These are phyloP conservation scores for Claviceps citrina DNA, from an alignment of 2,329 filamentous ascomycete species.

Conservation along the genomic window DNA sequence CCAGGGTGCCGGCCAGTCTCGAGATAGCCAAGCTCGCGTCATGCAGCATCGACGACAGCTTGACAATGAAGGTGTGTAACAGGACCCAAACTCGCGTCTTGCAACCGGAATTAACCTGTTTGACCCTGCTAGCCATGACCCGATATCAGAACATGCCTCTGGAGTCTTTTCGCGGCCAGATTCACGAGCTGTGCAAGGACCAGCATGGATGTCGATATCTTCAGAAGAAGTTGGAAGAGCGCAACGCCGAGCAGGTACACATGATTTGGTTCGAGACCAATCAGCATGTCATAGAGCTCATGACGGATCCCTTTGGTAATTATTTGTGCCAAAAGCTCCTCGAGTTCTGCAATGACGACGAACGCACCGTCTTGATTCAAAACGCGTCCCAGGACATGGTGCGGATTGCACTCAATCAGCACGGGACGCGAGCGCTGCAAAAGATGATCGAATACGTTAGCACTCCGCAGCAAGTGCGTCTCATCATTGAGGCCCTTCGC, in stretches of 20 bases:
- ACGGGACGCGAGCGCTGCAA: conserved; percentile 88
- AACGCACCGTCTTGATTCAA: conserved; percentile 82
- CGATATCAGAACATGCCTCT: conserved; percentile 73
- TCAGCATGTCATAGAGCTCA: conserved; percentile 85
- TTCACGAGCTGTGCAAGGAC: conserved; percentile 88
- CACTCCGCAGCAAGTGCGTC: conserved; percentile 67
- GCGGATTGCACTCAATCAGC: conserved; percentile 88
- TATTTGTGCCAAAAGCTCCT: conserved; percentile 98
- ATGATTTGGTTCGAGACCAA: conserved; percentile 92
- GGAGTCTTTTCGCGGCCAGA: conserved; percentile 65
- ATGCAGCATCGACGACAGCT: conserved; percentile 61
- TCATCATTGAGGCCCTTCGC: conserved; percentile 73
- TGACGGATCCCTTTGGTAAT: conserved; percentile 98
- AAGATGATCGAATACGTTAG: conserved; percentile 99
- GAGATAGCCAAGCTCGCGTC: conserved; percentile 61
- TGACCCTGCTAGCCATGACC: conserved; percentile 40
- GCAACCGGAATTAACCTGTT: conserved; percentile 15
- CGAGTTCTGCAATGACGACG: conserved; percentile 87
- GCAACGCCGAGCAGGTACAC: conserved; percentile 66
- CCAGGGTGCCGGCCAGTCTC: conserved; percentile 35
- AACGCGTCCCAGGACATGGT: conserved; percentile 81
- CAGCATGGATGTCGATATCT: conserved; percentile 95
- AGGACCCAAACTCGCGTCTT: background rate
- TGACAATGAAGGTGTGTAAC: conserved; percentile 49
- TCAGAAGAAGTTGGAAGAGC: conserved; percentile 93